Conservation (phyloP, 345 rosid genomes). For the Acer negundo region DNA sequence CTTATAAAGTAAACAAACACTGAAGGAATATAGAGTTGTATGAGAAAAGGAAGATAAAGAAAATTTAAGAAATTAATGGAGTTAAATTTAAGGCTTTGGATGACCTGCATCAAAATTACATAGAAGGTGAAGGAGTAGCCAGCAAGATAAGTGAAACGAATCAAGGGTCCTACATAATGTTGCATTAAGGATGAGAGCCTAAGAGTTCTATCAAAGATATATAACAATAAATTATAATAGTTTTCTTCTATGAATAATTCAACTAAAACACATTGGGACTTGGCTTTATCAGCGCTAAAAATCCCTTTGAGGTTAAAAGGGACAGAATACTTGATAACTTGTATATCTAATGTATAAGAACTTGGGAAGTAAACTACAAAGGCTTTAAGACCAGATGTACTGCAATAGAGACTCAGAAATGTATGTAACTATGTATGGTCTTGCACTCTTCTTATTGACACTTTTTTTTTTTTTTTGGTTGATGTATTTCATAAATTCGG, state of each 20-base stretch:
- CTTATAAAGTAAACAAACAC: background rate
- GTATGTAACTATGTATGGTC: background rate
- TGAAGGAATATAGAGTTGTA: background rate
- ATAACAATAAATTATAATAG: background rate
- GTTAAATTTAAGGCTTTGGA: background rate
- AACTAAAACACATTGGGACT: background rate
- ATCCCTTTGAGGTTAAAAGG: background rate
- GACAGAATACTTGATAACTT: background rate
- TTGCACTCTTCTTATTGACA: background rate
- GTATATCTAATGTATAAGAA: background rate
- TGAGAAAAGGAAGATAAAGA: background rate
- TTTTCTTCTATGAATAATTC: background rate
- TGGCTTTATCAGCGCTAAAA: background rate
- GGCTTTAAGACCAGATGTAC: background rate
- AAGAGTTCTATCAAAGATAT: slow-evolving; percentile 1
- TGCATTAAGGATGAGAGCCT: background rate
- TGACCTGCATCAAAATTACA: background rate
- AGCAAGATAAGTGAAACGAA: background rate
- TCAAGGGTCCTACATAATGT: background rate
- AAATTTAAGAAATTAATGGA: background rate
- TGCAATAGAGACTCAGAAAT: background rate
- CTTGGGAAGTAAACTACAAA: background rate
- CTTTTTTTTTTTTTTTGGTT: too few relatives aligned
- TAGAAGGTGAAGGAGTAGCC: background rate
- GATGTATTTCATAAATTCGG: too few relatives aligned